Evolutionary conservation across 306 rosid species (phyloP).

Genomic region (Sechiopsis laciniata): DNA sequence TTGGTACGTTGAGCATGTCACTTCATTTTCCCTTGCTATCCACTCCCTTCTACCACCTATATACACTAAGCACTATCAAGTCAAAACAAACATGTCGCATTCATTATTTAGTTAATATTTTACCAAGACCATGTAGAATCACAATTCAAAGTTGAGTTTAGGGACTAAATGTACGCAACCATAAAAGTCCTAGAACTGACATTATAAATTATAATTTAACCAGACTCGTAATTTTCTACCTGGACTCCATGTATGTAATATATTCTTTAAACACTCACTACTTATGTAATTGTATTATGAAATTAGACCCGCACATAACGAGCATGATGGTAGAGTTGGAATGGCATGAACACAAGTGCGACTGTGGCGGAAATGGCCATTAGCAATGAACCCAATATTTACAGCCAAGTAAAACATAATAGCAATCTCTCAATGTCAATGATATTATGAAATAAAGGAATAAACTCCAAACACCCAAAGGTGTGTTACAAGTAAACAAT

Average conservation of each 20-base stretch:
- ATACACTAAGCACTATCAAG: too few species aligned
- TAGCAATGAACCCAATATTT: neutral
- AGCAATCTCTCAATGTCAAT: neutral
- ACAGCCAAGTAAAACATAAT: neutral
- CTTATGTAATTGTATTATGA: neutral
- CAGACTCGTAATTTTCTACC: neutral
- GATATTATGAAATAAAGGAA: too few species aligned
- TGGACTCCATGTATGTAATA: neutral
- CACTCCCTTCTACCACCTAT: neutral
- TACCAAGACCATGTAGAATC: neutral
- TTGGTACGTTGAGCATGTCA: neutral
- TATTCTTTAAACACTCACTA: neutral
- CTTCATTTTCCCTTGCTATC: neutral
- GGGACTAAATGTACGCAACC: neutral
- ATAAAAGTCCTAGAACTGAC: neutral
- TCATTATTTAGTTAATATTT: too few species aligned
- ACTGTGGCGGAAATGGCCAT: neutral
- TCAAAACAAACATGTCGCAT: neutral
- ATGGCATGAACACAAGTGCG: neutral
- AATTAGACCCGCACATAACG: too few species aligned
- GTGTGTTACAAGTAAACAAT: too few species aligned
- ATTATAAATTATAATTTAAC: neutral
- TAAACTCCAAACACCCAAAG: too few species aligned
- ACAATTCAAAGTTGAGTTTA: neutral
- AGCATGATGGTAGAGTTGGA: neutral